Conservation (phyloP, 345 rosid genomes). For the Citrus hindsii region DNA sequence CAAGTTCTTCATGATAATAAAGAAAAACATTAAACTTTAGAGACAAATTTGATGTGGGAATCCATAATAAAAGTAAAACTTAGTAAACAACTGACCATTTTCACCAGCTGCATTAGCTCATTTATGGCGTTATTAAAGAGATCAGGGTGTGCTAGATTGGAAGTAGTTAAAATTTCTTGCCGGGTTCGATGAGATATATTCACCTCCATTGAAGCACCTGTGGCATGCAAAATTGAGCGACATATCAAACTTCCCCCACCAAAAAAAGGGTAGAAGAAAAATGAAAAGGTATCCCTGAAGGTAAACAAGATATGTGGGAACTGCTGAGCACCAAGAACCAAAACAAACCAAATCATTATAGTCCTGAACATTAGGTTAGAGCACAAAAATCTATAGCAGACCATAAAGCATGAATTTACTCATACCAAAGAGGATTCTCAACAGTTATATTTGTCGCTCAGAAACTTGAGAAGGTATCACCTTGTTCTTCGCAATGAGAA, state of each 20-base stretch:
- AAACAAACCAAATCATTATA: neutral
- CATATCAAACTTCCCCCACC: neutral
- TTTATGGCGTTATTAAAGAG: slow-evolving; percentile 67
- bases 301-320: neutral
- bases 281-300: neutral
- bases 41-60: neutral
- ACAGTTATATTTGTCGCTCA: neutral
- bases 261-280: neutral
- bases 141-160: slow-evolving; percentile 53
- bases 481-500: neutral
- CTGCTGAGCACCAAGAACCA: neutral
- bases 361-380: neutral
- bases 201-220: slow-evolving; percentile 87
- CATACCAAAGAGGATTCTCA: neutral
- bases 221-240: slow-evolving; percentile 7
- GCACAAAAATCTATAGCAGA: neutral
- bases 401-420: neutral
- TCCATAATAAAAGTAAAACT: neutral
- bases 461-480: neutral
- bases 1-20: slow-evolving; percentile 50
- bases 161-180: slow-evolving; percentile 66
- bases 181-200: slow-evolving; percentile 73
- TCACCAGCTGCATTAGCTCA: slow-evolving; percentile 79
- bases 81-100: slow-evolving; percentile 43
- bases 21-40: neutral